Evolutionary conservation across 495 filamentous ascomycete genomes (phyloP).

Genomic region (Xylaria telfairii): DNA sequence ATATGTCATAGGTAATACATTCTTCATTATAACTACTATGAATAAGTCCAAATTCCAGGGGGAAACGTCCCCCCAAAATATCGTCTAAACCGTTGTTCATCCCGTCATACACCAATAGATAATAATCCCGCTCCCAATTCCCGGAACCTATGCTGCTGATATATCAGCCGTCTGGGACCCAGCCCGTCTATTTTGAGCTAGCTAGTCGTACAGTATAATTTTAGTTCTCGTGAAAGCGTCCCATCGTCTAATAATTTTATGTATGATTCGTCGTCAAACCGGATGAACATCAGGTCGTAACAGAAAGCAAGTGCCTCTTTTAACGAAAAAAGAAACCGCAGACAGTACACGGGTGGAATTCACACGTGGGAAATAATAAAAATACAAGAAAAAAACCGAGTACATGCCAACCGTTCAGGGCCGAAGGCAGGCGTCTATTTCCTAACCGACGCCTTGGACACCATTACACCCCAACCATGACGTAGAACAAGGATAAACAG

Average conservation of each 20-base stretch:
- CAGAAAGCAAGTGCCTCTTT: constrained; percentile 1
- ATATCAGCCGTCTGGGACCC: constrained; percentile 5
- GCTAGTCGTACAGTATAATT: constrained; percentile 17
- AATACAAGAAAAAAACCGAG: background rate
- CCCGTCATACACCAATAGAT: constrained; percentile 7
- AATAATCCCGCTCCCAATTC: background rate
- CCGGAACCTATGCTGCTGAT: background rate
- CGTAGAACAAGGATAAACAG: constrained; percentile 6
- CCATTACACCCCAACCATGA: constrained; percentile 6
- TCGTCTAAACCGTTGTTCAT: background rate
- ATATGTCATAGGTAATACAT: background rate
- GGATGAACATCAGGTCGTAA: constrained; percentile 1
- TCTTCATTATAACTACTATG: background rate
- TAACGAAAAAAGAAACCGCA: background rate
- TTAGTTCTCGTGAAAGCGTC: constrained; percentile 18
- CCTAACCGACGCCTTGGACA: background rate
- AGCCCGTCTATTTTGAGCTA: constrained; percentile 20
- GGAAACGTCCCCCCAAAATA: background rate
- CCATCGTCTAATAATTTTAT: constrained; percentile 24
- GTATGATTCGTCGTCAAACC: constrained; percentile 17
- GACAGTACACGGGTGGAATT: background rate
- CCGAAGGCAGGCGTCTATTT: background rate
- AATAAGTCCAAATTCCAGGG: background rate
- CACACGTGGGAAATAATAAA: background rate
- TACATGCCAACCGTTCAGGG: constrained; percentile 3